Percentiles rank a stretch among this genome's conserved stretches.
phyloP scores from a whole-genome alignment of 2,329 filamentous ascomycete species.

The Coniochaeta sp. region DNA sequence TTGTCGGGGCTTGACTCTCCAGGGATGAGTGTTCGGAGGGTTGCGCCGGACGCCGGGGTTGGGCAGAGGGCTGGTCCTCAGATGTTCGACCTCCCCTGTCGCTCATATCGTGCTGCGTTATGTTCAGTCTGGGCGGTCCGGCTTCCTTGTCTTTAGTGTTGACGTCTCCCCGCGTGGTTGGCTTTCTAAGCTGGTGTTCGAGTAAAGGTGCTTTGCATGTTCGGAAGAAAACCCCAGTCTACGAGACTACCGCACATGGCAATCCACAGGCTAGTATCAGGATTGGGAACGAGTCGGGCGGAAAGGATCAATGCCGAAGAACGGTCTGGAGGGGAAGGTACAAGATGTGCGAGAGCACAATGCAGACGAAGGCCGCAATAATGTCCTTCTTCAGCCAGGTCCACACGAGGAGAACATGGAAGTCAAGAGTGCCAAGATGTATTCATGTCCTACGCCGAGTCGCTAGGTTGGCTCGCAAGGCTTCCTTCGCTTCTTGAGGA shows the following conservation, averaged over 20 bases:
- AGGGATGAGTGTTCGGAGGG: background rate
- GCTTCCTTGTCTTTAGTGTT: background rate
- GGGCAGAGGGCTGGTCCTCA: background rate
- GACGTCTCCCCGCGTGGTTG: no score
- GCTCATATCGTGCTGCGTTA: background rate
- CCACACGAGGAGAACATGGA: background rate
- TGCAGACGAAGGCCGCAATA: background rate
- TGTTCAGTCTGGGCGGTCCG: background rate
- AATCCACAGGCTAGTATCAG: background rate
- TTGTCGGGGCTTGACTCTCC: background rate
- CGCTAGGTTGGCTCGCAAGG: slow-evolving; percentile 1
- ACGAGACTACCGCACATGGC: background rate
- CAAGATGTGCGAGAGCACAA: background rate
- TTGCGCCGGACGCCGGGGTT: background rate
- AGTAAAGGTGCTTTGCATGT: background rate
- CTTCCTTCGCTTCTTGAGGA: background rate
- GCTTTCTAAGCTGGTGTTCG: no score
- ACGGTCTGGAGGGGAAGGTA: background rate
- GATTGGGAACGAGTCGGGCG: background rate
- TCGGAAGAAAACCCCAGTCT: background rate
- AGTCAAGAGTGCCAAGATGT: background rate
- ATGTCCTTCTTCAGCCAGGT: background rate
- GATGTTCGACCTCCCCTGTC: background rate
- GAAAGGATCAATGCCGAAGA: background rate
- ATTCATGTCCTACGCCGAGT: background rate